These are phyloP conservation scores for Penicillium palitans DNA, from an alignment of 2,329 filamentous ascomycete genomes.

Conservation along the genomic window DNA sequence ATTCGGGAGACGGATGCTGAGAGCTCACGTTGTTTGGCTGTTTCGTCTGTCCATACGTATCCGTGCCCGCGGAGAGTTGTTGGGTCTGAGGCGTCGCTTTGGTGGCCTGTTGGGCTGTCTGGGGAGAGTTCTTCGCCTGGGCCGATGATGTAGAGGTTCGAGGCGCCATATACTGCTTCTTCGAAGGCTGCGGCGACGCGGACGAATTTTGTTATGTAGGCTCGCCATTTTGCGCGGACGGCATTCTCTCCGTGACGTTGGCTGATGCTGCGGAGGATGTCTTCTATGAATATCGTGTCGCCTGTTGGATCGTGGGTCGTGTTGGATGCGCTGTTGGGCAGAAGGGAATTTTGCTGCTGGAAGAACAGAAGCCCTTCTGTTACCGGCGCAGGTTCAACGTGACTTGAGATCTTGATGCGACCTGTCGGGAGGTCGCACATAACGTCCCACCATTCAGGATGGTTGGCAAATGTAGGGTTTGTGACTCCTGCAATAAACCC, in stretches of 20 bases:
- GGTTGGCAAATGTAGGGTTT: constrained; percentile 91
- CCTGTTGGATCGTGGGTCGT: constrained; percentile 69
- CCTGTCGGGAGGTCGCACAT: constrained; percentile 90
- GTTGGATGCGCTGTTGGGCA: constrained; percentile 28
- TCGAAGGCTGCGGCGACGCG: constrained; percentile 92
- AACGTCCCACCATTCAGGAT: constrained; percentile 97
- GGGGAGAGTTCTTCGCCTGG: constrained; percentile 63
- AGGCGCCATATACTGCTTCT: constrained; percentile 91
- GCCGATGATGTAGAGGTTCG: constrained; percentile 76
- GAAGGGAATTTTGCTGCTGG: constrained; percentile 63
- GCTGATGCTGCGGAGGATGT: constrained; percentile 78
- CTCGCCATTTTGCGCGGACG: constrained; percentile 87
- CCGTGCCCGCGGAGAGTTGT: constrained; percentile 75
- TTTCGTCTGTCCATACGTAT: constrained; percentile 90
- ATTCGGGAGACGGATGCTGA: constrained; percentile 89
- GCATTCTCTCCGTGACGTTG: constrained; percentile 86
- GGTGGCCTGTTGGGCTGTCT: constrained; percentile 51
- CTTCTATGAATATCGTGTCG: constrained; percentile 84
- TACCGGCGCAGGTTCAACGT: constrained; percentile 74
- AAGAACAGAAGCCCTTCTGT: constrained; percentile 88
- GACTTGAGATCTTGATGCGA: constrained; percentile 89
- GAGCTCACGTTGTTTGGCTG: constrained; percentile 77
- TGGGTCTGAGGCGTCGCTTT: constrained; percentile 40
- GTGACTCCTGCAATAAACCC: constrained; percentile 98
- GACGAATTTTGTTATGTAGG: constrained; percentile 93